Conservation (phyloP, 768 basidiomycete genomes). For the Auricularia sp. region DNA sequence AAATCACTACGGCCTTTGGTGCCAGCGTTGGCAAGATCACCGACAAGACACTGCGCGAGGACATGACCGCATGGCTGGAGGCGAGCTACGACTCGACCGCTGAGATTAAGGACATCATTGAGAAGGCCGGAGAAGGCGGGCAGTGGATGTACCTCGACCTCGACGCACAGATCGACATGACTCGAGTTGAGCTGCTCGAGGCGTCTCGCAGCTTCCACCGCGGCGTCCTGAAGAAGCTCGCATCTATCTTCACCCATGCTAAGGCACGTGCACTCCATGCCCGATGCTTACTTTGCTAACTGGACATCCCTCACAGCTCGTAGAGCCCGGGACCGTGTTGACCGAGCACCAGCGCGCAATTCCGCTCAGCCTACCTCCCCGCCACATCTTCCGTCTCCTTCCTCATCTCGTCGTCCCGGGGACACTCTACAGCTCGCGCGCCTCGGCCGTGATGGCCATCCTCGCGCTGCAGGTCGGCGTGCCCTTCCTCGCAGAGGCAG, state of each 20-base stretch:
- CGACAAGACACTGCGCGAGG: constrained; percentile 12
- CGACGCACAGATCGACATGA: constrained; percentile 19
- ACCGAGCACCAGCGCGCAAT: constrained; percentile 17
- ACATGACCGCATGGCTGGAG: constrained; percentile 20
- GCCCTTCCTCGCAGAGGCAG: constrained; percentile 17
- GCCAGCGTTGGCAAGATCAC: constrained; percentile 14
- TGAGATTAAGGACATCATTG: constrained; percentile 19
- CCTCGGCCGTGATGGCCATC: constrained; percentile 17
- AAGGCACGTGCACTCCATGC: constrained; percentile 11
- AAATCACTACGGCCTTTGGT: constrained; percentile 18
- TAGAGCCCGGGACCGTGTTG: constrained; percentile 15
- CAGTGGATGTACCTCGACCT: constrained; percentile 21
- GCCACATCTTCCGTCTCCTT: constrained; percentile 17
- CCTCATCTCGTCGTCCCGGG: constrained; percentile 22
- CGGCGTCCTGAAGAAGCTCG: constrained; percentile 19
- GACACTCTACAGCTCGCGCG: constrained; percentile 19
- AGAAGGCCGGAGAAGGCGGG: constrained; percentile 8
- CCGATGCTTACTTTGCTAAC: not conserved
- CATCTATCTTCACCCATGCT: constrained; percentile 18
- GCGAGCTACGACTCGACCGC: constrained; percentile 20
- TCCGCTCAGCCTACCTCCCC: constrained; percentile 15
- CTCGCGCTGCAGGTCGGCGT: constrained; percentile 18
- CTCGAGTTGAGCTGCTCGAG: constrained; percentile 20
- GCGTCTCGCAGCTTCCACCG: constrained; percentile 21
- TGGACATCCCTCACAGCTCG: constrained; percentile 10